Evolutionary conservation across 805 yeast genomes (phyloP), one percentile per base, ranked within the genome.

Genomic region (Wickerhamiella lipophila): DNA sequence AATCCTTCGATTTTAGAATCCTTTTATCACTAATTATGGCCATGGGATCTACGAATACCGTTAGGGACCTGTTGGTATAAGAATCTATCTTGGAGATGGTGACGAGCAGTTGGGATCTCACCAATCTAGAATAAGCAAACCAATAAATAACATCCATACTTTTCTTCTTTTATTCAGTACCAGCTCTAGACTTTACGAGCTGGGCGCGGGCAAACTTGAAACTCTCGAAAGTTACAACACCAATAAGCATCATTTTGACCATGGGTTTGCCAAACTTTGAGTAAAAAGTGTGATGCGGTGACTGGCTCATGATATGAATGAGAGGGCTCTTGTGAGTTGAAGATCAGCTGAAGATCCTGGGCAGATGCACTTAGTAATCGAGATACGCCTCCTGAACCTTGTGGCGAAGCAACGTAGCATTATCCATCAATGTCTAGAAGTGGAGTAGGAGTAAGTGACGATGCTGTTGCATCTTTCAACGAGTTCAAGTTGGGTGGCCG

Each of bases 391-490:
- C 32, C 32, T 3, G 6, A 3, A 11, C 5, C 32, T 13, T 29
- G 32, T 29, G 32, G 32, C 32, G 32, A 29, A 29, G 19, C 38
- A 32, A 32, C 38, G 38, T 32, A 32, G 38, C 38, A 32, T 32
- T 21, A 19, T 35, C 47, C 27, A 22, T 44, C 40, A 44, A 30
- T 45, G 48, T 45, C 48, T 45, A 39, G 48, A 18, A 35, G 42
- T 36, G 48, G 48, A 6, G 89, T 83, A 64, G 79, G 84, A 56
- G 84, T 83, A 61, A 79, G 83, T 60, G 92, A 89, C 68, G 96
- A 87, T 66, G 86, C 96, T 57, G 76, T 89, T 66, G 73, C 78
- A 58, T 95, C 96, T 51, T 92, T 88, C 81, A 86, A 89, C 67
- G 96, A 88, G 64, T 78, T 92, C 70, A 92, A 92, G 75, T 77